Percentiles rank a stretch among this genome's conserved stretches.
phyloP scores from a whole-genome alignment of 2,329 filamentous ascomycete species.

The Gnomoniopsis smithogilvyi region DNA sequence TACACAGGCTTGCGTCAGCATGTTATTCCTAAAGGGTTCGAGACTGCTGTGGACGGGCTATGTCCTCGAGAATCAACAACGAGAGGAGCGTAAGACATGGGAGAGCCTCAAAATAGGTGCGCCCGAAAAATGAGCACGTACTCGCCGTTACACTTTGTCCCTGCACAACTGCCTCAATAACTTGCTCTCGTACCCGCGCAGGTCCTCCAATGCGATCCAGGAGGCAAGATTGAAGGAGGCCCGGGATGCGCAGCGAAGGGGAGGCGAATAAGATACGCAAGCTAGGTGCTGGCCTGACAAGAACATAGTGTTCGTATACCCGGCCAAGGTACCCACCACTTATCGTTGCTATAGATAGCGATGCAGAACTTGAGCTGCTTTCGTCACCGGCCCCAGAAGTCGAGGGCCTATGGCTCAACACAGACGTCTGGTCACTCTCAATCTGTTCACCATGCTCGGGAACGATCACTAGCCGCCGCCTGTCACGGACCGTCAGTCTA shows the following conservation, averaged over 20 bases:
- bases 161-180: slow-evolving; percentile 58
- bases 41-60: not conserved
- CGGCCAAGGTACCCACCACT: slow-evolving; percentile 32
- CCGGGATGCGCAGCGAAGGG: slow-evolving; percentile 63
- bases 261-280: slow-evolving; percentile 67
- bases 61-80: too few species aligned
- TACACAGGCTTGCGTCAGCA: not conserved
- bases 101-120: too few species aligned
- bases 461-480: slow-evolving; percentile 37
- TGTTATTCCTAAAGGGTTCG: not conserved
- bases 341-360: not conserved
- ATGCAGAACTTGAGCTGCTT: not conserved
- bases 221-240: slow-evolving; percentile 61
- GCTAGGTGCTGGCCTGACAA: slow-evolving; percentile 63
- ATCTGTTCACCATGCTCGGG: slow-evolving; percentile 15
- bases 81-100: too few species aligned
- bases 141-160: slow-evolving; percentile 72
- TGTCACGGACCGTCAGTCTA: slow-evolving; percentile 35
- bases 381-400: not conserved
- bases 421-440: too few species aligned
- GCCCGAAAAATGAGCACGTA: slow-evolving; percentile 40
- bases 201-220: slow-evolving; percentile 52
- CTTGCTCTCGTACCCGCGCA: slow-evolving; percentile 41
- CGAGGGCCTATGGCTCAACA: not conserved
- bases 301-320: slow-evolving; percentile 54